phyloP scores from a whole-genome alignment of 1,284 basidiomycete genomes.

The Sparassis latifolia region DNA sequence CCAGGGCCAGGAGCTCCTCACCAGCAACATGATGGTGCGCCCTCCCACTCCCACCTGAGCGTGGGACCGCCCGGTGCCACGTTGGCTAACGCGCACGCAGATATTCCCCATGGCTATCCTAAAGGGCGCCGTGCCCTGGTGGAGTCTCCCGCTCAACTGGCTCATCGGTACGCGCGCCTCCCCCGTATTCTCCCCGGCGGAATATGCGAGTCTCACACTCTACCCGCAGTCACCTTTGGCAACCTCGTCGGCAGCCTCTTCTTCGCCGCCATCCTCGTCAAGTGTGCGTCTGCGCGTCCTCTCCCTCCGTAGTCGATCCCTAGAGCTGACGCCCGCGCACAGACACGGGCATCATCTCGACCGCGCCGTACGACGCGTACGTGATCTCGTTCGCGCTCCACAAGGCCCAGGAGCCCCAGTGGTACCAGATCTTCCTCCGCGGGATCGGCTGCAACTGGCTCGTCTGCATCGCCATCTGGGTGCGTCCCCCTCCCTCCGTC shows the following conservation, averaged over 20 bases:
- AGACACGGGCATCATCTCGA: conserved; percentile 51
- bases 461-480: conserved; percentile 75
- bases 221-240: conserved; percentile 53
- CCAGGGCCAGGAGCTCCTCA: conserved; percentile 63
- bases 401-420: conserved; percentile 58
- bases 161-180: conserved; percentile 43
- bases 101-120: conserved; percentile 62
- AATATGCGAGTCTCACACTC: background rate
- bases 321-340: background rate
- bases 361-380: conserved; percentile 50
- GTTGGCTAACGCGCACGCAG: conserved; percentile 25
- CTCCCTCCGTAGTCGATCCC: too few relatives aligned
- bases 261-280: conserved; percentile 61
- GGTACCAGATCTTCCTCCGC: conserved; percentile 71
- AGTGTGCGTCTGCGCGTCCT: conserved; percentile 36
- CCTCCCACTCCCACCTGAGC: background rate
- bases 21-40: conserved; percentile 70
- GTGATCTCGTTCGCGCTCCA: conserved; percentile 45
- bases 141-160: conserved; percentile 64
- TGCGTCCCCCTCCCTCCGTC: conserved; percentile 24
- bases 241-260: conserved; percentile 69
- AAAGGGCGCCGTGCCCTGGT: conserved; percentile 59
- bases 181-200: background rate
- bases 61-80: background rate
- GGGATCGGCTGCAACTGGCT: conserved; percentile 79